phyloP scores from a whole-genome alignment of 108 stramenopile genomes.

The Conticribra weissflogii region DNA sequence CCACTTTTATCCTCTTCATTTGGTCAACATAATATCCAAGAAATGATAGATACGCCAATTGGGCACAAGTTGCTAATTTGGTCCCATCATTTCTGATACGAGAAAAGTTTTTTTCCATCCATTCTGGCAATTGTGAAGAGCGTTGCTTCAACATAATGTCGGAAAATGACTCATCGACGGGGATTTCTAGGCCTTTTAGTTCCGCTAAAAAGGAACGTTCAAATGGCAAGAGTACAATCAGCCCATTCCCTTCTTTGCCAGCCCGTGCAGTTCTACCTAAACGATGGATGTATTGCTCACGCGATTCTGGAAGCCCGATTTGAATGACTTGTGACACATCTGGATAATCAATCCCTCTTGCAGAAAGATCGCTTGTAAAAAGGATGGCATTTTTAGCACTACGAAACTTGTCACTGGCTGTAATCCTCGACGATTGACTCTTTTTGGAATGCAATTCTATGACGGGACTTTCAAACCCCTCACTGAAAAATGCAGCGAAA shows the following conservation, averaged over 20 bases:
- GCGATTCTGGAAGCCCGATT: slow-evolving; percentile 66
- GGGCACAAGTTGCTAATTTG: slow-evolving; percentile 39
- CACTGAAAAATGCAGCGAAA: slow-evolving; percentile 63
- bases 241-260: slow-evolving; percentile 54
- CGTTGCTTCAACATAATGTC: slow-evolving; percentile 5
- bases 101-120: slow-evolving; percentile 33
- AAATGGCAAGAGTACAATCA: slow-evolving; percentile 52
- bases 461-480: slow-evolving; percentile 41
- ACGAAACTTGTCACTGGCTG: slow-evolving; percentile 64
- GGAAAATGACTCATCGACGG: slow-evolving; percentile 16
- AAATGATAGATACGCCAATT: slow-evolving; percentile 60
- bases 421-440: slow-evolving; percentile 68
- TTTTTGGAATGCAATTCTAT: slow-evolving; percentile 85
- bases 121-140: slow-evolving; percentile 11
- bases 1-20: slow-evolving; percentile 32
- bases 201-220: slow-evolving; percentile 49
- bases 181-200: slow-evolving; percentile 39
- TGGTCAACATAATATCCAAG: slow-evolving; percentile 83
- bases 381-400: slow-evolving; percentile 49
- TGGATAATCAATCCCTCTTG: slow-evolving; percentile 88
- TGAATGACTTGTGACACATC: slow-evolving; percentile 82
- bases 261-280: slow-evolving; percentile 86
- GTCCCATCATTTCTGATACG: slow-evolving; percentile 43
- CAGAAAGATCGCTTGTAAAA: slow-evolving; percentile 81
- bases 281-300: slow-evolving; percentile 87